Conservation (phyloP, 1,284 basidiomycete species). For the Naganishia liquefaciens region DNA sequence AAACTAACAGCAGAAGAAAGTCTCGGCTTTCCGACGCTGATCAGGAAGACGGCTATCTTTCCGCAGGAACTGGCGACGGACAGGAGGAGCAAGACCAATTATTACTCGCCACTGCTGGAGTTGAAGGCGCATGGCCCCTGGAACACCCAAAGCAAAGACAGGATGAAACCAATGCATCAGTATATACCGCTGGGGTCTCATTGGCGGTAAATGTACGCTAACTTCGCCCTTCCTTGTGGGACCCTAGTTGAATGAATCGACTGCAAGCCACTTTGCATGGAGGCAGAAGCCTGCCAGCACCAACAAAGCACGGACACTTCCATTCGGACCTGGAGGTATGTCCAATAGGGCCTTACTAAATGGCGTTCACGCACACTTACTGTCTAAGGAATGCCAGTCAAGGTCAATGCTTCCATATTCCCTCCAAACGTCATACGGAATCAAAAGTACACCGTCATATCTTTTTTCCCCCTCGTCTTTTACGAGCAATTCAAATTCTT, state of each 20-base stretch:
- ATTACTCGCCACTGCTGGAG: conserved; percentile 14
- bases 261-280: neutral
- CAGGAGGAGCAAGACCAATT: conserved; percentile 25
- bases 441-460: conserved; percentile 94
- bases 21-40: conserved; percentile 19
- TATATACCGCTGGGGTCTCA: no score
- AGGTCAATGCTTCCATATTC: conserved; percentile 43
- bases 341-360: neutral
- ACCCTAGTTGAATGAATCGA: conserved; percentile 12
- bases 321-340: conserved; percentile 26
- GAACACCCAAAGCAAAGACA: neutral
- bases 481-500: conserved; percentile 99
- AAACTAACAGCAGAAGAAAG: neutral
- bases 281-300: conserved; percentile 9
- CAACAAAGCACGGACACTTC: conserved; percentile 21
- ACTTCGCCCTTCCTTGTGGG: no score
- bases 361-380: no score
- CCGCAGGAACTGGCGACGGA: conserved; percentile 1
- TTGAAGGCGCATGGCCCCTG: conserved; percentile 27
- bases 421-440: conserved; percentile 87
- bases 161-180: no score
- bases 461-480: conserved; percentile 92
- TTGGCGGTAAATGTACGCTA: no score
- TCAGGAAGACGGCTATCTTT: conserved; percentile 1
- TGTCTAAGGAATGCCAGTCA: neutral